Evolutionary conservation across 768 basidiomycete species (phyloP).

Genomic region (Boletus rubescentipes): DNA sequence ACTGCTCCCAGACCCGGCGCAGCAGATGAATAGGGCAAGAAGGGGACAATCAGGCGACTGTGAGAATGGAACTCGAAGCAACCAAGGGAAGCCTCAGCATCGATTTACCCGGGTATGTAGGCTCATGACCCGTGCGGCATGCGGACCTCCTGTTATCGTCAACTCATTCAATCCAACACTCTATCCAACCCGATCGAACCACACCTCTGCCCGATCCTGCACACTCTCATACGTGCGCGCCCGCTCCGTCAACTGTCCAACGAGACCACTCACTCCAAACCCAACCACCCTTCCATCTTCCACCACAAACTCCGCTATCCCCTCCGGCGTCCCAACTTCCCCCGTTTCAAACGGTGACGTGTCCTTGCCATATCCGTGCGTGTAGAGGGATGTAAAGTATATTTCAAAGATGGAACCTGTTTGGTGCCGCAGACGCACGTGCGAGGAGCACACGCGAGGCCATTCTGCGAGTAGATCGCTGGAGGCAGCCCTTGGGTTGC

Average conservation of each 20-base stretch:
- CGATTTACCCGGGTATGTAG: too few species aligned
- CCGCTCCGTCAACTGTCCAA: conserved; percentile 19
- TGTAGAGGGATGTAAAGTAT: conserved; percentile 30
- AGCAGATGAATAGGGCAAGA: too few species aligned
- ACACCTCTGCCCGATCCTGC: conserved; percentile 31
- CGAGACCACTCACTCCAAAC: conserved; percentile 24
- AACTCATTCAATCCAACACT: too few species aligned
- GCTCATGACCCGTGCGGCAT: too few species aligned
- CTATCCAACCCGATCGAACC: conserved; percentile 26
- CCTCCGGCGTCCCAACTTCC: neutral
- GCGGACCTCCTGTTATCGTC: too few species aligned
- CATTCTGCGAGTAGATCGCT: conserved; percentile 32
- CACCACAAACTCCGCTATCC: conserved; percentile 23
- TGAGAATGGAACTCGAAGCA: too few species aligned
- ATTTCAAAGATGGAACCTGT: conserved; percentile 22
- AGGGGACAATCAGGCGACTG: too few species aligned
- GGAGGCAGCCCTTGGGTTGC: neutral
- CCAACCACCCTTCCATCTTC: conserved; percentile 30
- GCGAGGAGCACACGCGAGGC: conserved; percentile 37
- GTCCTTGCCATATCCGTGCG: conserved; percentile 39
- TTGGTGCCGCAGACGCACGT: conserved; percentile 32
- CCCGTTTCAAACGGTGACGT: conserved; percentile 31
- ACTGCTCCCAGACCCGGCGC: too few species aligned
- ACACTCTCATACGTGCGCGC: conserved; percentile 19
- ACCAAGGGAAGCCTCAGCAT: too few species aligned